Conservation (phyloP, 768 basidiomycete species). For the Boletus fagicola region DNA sequence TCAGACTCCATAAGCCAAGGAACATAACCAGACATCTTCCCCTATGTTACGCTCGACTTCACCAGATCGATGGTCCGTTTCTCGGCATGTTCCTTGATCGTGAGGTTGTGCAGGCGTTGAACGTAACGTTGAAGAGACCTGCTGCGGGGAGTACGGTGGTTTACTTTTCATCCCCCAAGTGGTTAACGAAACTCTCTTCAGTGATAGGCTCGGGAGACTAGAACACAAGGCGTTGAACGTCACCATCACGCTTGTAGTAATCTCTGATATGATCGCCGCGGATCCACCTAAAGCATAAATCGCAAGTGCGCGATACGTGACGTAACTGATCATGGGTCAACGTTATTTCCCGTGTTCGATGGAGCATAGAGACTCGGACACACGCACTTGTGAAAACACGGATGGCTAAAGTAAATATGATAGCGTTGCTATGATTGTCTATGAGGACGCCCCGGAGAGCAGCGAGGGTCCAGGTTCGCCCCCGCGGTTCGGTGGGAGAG, state of each 20-base stretch:
- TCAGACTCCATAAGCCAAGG: constrained; percentile 54
- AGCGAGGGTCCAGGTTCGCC: constrained; percentile 20
- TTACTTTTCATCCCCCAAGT: constrained; percentile 30
- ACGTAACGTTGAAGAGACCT: not conserved
- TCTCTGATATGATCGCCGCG: constrained; percentile 22
- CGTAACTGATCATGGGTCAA: constrained; percentile 29
- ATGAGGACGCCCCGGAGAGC: constrained; percentile 37
- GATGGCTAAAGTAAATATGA: constrained; percentile 50
- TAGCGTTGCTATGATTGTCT: constrained; percentile 47
- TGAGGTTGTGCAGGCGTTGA: not conserved
- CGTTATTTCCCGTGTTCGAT: no score
- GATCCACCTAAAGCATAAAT: constrained; percentile 29
- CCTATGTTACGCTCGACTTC: constrained; percentile 54
- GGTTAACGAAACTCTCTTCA: constrained; percentile 22
- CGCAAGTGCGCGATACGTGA: constrained; percentile 31
- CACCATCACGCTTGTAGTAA: constrained; percentile 25
- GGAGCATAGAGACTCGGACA: no score
- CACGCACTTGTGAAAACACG: constrained; percentile 55
- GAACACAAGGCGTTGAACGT: constrained; percentile 24
- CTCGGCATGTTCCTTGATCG: constrained; percentile 26
- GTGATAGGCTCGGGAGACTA: constrained; percentile 26
- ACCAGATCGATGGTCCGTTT: constrained; percentile 44
- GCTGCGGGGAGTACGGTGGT: not conserved
- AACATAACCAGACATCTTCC: constrained; percentile 59
- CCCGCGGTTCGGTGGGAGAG: no score